Evolutionary conservation across 2,329 filamentous ascomycete genomes (phyloP), one percentile per base, ranked within the genome.

Genomic region (Diaporthe ampelina): DNA sequence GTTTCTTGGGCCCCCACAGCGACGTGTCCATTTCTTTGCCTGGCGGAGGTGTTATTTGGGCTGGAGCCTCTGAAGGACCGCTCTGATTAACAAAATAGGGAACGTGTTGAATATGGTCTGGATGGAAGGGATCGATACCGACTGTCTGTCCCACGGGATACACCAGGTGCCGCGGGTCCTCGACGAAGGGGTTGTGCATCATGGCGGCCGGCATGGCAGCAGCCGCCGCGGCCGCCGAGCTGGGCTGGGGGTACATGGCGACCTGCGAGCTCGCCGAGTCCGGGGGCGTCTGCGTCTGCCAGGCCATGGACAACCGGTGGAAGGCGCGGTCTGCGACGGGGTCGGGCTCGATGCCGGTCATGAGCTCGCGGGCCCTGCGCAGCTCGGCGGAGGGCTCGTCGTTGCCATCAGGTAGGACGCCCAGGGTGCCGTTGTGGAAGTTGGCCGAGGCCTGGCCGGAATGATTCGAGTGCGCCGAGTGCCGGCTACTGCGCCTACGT

Each of bases 41-140:
- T 76, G 79, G 78, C 71, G 83, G 78, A 72, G 82, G 81, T 69
- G 84, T 82, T 5, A 82, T 77, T 54, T 83, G 81, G 24, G 80
- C 83, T n/a, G 85, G 81, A 75, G 84, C 82, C 72, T 88, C 83
- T 24, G 83, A 81, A 3, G 87, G 85, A 68, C 88, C 87, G 74
- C 93, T 94, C 3, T 94, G 88, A 21, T 90, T 94, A 84, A 94
- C 87, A 11, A 93, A 88, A 81, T 98, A 98, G 0, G 95, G 95
- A 73, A 98, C 97, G 81, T 97, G 98, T 85, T 96, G 92, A 80
- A 98, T 95, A 80, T 98, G 95, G 79, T 98, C 95, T 78, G 94
- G 93, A 81, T 96, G 95, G 88, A 97, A 97, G 1, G 96, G 95
- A 81, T 98, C 95, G 77, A 98, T 98, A 70, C 95, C 95, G 77